Conservation (phyloP, 2,329 filamentous ascomycete species). For the Claviceps capensis region DNA sequence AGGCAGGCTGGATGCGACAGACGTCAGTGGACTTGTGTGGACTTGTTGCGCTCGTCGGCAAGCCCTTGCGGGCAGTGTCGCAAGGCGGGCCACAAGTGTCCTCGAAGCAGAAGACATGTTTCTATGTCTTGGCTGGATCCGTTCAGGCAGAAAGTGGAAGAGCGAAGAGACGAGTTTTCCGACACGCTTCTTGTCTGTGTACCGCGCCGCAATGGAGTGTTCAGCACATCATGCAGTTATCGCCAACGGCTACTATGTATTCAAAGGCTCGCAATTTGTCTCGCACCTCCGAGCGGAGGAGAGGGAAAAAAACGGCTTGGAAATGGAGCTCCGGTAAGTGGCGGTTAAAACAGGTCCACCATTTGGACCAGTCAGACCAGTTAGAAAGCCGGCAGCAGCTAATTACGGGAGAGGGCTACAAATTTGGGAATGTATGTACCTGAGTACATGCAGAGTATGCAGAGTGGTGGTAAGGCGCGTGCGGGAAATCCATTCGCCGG, state of each 20-base stretch:
- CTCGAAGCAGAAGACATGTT: constrained; percentile 19
- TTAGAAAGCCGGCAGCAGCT: too few relatives aligned
- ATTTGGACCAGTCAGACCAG: neutral
- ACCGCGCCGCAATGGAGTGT: neutral
- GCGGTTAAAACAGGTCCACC: constrained; percentile 1
- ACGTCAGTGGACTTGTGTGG: constrained; percentile 8
- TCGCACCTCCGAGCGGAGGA: neutral
- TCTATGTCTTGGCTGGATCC: neutral
- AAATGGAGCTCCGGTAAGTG: constrained; percentile 10
- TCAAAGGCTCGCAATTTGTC: neutral
- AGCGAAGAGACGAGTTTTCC: neutral
- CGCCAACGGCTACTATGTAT: neutral
- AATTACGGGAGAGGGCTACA: too few relatives aligned
- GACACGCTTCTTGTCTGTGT: neutral
- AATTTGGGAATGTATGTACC: neutral
- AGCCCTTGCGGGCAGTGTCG: constrained; percentile 17
- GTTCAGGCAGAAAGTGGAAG: neutral
- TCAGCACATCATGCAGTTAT: constrained; percentile 1
- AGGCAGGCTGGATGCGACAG: neutral
- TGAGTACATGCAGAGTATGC: neutral
- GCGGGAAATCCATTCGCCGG: constrained; percentile 23
- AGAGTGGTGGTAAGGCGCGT: constrained; percentile 13
- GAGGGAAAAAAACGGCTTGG: constrained; percentile 5
- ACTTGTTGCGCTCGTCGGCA: constrained; percentile 17
- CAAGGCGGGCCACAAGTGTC: constrained; percentile 18